Evolutionary conservation across 805 yeast species (phyloP).

Genomic region (Hemisphaericaspora nanyangensis): DNA sequence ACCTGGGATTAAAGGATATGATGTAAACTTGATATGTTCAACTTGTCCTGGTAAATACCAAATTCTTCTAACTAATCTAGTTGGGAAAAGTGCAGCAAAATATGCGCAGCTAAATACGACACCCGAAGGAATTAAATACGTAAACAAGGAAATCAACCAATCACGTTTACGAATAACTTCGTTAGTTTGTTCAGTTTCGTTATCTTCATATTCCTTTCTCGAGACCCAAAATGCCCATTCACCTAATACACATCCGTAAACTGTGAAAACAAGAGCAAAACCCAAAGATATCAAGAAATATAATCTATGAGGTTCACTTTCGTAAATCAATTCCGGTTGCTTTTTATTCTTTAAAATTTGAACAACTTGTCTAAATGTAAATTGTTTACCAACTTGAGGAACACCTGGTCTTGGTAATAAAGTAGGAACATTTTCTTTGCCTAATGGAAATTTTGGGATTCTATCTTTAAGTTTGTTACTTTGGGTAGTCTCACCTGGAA

Average conservation of each 20-base stretch:
- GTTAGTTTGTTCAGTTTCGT: slow-evolving; percentile 40
- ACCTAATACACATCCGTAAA: slow-evolving; percentile 61
- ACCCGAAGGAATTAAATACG: slow-evolving; percentile 25
- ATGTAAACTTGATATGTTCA: slow-evolving; percentile 59
- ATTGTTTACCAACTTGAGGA: slow-evolving; percentile 60
- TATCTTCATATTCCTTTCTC: slow-evolving; percentile 48
- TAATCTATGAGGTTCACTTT: slow-evolving; percentile 77
- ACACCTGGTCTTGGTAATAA: slow-evolving; percentile 73
- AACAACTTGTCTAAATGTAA: slow-evolving; percentile 60
- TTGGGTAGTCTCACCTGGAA: slow-evolving; percentile 52
- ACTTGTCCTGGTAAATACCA: slow-evolving; percentile 66
- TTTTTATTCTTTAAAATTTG: slow-evolving; percentile 49
- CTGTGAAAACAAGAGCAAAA: slow-evolving; percentile 61
- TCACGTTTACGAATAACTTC: slow-evolving; percentile 40
- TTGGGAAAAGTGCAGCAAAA: slow-evolving; percentile 47
- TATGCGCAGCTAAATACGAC: slow-evolving; percentile 27
- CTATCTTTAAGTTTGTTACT: slow-evolving; percentile 51
- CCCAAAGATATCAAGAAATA: slow-evolving; percentile 70
- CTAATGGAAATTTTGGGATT: slow-evolving; percentile 63
- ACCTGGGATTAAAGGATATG: slow-evolving; percentile 75
- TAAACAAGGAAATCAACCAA: slow-evolving; percentile 28
- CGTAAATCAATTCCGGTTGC: slow-evolving; percentile 73
- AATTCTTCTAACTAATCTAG: slow-evolving; percentile 68
- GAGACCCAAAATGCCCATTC: slow-evolving; percentile 56
- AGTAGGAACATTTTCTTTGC: slow-evolving; percentile 61